A percentile compares a stretch with the other conserved stretches of the same genome.
Conservation (phyloP, 352 stramenopile species). For the Blastocystis sp. region DNA sequence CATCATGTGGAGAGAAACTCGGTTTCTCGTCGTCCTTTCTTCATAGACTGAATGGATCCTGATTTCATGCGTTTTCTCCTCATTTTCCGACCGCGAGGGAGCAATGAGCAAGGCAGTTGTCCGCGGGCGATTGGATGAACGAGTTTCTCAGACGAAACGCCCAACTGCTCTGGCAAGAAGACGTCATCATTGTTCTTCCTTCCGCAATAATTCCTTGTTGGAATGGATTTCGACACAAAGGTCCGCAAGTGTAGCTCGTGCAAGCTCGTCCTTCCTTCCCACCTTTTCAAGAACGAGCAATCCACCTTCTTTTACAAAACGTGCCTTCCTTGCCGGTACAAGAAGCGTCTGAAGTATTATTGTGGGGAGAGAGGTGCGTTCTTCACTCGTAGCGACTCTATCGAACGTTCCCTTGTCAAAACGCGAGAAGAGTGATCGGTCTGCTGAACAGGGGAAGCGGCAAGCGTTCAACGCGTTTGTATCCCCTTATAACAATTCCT, state of each 20-base stretch:
- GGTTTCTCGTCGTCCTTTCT: too few relatives aligned
- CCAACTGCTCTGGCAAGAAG: background rate
- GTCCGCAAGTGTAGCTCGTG: slow-evolving; percentile 61
- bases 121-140: background rate
- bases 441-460: background rate
- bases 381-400: slow-evolving; percentile 29
- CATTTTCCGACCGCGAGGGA: background rate
- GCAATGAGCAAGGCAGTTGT: background rate
- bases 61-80: background rate
- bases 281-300: slow-evolving; percentile 56
- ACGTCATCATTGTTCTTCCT: background rate
- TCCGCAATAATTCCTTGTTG: background rate
- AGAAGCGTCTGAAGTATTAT: slow-evolving; percentile 72
- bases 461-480: background rate
- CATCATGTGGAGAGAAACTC: too few relatives aligned
- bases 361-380: background rate
- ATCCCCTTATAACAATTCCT: background rate
- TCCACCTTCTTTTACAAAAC: slow-evolving; percentile 59
- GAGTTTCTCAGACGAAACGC: background rate
- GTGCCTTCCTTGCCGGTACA: slow-evolving; percentile 64
- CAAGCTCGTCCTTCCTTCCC: slow-evolving; percentile 61
- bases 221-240: slow-evolving; percentile 32
- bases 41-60: too few relatives aligned
- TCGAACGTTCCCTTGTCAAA: slow-evolving; percentile 67
- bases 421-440: slow-evolving; percentile 10